Conservation (phyloP, 73 alveolate species). For the Paramecium sexaurelia region DNA sequence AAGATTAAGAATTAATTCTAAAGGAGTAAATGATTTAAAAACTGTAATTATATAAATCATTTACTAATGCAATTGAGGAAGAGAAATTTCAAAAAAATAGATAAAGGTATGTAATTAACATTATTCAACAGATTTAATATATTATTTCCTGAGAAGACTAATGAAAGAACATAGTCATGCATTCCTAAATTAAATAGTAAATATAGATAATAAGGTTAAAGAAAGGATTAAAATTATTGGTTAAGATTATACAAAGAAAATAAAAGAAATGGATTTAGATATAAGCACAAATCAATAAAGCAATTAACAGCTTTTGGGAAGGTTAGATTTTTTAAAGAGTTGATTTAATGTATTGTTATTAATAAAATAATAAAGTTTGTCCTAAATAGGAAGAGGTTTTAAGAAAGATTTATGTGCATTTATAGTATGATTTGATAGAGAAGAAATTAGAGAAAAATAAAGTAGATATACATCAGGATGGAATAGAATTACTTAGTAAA, state of each 20-base stretch:
- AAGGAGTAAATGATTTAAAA: neutral
- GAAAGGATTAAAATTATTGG: slow-evolving; percentile 47
- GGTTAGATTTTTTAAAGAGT: slow-evolving; percentile 24
- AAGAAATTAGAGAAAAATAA: slow-evolving; percentile 26
- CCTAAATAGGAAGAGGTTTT: neutral
- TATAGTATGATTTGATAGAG: slow-evolving; percentile 32
- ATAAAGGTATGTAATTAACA: neutral
- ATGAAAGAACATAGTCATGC: slow-evolving; percentile 16
- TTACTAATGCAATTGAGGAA: slow-evolving; percentile 33
- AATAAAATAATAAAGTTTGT: neutral
- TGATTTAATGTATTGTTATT: neutral
- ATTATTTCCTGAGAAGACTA: neutral
- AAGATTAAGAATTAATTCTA: neutral
- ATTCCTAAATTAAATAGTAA: neutral
- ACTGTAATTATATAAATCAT: neutral
- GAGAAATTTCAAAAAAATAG: neutral
- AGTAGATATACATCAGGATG: neutral
- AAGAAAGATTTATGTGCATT: neutral
- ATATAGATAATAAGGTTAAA: neutral
- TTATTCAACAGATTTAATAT: neutral
- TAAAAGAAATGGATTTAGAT: neutral
- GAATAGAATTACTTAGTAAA: slow-evolving; percentile 46
- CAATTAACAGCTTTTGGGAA: neutral
- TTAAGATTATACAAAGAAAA: neutral
- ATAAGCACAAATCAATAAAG: neutral